phyloP scores from a whole-genome alignment of 495 filamentous ascomycete genomes.

The Amorphotheca resinae region DNA sequence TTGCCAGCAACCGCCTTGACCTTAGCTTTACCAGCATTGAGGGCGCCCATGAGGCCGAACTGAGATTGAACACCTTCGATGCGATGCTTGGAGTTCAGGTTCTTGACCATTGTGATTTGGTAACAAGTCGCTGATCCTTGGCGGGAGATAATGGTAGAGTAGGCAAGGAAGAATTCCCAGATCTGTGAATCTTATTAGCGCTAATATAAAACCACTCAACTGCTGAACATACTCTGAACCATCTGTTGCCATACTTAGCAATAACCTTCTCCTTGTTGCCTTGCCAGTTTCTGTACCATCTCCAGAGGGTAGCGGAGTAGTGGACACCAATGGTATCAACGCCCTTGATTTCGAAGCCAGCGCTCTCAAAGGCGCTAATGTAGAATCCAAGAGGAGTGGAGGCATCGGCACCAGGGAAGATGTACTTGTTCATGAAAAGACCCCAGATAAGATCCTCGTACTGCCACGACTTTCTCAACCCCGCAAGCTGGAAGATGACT shows the following conservation, averaged over 20 bases:
- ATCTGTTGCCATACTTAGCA: constrained; percentile 89
- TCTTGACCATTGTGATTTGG: constrained; percentile 94
- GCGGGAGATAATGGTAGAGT: constrained; percentile 82
- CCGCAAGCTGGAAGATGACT: constrained; percentile 77
- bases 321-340: constrained; percentile 89
- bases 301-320: constrained; percentile 94
- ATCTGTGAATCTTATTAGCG: constrained; percentile 51
- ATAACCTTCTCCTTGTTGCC: constrained; percentile 89
- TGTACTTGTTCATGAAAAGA: constrained; percentile 85
- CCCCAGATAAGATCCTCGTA: constrained; percentile 85
- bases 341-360: constrained; percentile 66
- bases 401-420: constrained; percentile 82
- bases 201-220: neutral
- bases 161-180: constrained; percentile 97
- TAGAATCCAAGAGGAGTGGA: constrained; percentile 67
- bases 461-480: constrained; percentile 72
- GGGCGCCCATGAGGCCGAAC: constrained; percentile 62
- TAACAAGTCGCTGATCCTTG: constrained; percentile 92
- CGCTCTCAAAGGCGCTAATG: constrained; percentile 54
- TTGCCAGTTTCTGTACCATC: constrained; percentile 99
- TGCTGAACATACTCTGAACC: constrained; percentile 72
- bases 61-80: constrained; percentile 73
- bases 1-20: constrained; percentile 32
- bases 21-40: constrained; percentile 28
- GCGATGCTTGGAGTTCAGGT: constrained; percentile 92